Evolutionary conservation across 2,329 filamentous ascomycete genomes (phyloP).

Genomic region (Exophiala sp.): DNA sequence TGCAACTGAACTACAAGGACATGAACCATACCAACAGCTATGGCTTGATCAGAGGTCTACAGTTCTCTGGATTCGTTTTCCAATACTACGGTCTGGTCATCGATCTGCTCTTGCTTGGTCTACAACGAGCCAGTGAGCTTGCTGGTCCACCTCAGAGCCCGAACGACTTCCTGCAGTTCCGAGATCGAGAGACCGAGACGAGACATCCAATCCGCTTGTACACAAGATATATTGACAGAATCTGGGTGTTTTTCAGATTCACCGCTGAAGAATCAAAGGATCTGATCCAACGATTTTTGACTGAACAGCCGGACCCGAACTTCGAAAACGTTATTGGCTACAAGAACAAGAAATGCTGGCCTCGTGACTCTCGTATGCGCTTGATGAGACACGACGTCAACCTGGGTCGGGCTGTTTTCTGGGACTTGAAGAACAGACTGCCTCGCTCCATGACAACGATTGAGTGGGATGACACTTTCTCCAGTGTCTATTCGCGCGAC

Average conservation of each 20-base stretch:
- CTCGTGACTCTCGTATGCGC: conserved; percentile 93
- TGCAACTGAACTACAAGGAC: conserved; percentile 98
- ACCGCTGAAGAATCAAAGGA: conserved; percentile 91
- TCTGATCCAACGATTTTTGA: conserved; percentile 94
- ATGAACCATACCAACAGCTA: conserved; percentile 99
- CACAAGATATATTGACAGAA: conserved; percentile 94
- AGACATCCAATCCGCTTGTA: conserved; percentile 97
- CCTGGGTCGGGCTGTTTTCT: conserved; percentile 93
- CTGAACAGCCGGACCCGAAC: conserved; percentile 96
- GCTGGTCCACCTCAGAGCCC: conserved; percentile 89
- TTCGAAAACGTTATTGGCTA: conserved; percentile 99
- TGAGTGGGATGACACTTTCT: conserved; percentile 98
- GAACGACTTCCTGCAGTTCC: conserved; percentile 97
- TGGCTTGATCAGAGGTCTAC: conserved; percentile 93
- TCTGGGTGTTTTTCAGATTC: conserved; percentile 97
- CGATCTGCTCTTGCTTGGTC: conserved; percentile 83
- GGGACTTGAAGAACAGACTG: conserved; percentile 96
- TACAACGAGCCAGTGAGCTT: conserved; percentile 96
- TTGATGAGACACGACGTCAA: conserved; percentile 99
- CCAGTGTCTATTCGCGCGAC: conserved; percentile 95
- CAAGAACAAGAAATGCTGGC: conserved; percentile 99
- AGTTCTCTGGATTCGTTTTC: conserved; percentile 98
- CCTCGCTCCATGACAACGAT: conserved; percentile 94
- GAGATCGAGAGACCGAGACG: conserved; percentile 85
- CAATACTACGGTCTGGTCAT: conserved; percentile 97